Percentiles rank a stretch among this genome's conserved stretches.
These are phyloP conservation scores for Hericium alpestre DNA, from an alignment of 768 basidiomycete genomes.

Conservation along the genomic window DNA sequence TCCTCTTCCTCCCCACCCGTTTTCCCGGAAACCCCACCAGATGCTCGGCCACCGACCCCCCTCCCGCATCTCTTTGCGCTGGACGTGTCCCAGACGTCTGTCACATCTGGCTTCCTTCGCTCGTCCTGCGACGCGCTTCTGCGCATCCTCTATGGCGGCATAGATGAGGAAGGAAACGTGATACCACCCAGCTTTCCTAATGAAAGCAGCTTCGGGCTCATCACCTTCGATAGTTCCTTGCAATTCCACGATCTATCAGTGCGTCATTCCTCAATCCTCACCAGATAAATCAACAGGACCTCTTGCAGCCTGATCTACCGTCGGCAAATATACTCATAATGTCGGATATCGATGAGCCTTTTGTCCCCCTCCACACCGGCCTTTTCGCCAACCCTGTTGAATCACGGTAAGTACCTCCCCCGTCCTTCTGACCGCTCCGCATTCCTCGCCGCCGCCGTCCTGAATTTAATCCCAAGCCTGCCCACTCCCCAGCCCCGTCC, in stretches of 20 bases:
- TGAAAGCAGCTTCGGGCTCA: conserved; percentile 54
- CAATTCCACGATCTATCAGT: conserved; percentile 89
- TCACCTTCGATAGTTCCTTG: conserved; percentile 71
- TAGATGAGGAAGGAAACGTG: conserved; percentile 27
- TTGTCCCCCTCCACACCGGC: conserved; percentile 61
- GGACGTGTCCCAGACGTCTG: conserved; percentile 67
- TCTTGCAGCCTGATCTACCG: conserved; percentile 18
- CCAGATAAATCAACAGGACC: neutral
- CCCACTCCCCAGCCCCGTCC: conserved; percentile 32
- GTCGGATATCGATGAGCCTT: conserved; percentile 87
- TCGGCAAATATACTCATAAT: conserved; percentile 57
- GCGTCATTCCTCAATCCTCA: conserved; percentile 22
- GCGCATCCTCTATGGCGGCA: conserved; percentile 53
- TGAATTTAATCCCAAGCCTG: conserved; percentile 1
- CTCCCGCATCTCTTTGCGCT: conserved; percentile 79
- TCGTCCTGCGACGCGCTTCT: conserved; percentile 55
- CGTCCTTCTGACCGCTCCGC: neutral
- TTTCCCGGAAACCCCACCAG: conserved; percentile 22
- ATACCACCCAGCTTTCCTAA: conserved; percentile 42
- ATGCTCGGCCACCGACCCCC: conserved; percentile 45
- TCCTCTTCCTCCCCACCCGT: conserved; percentile 46
- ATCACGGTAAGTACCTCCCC: conserved; percentile 38
- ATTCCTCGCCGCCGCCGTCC: conserved; percentile 3
- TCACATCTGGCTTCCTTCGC: conserved; percentile 57
- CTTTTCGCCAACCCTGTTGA: conserved; percentile 69